These are phyloP conservation scores for Odontarrhena argentea DNA, from an alignment of 345 rosid genomes.

Conservation along the genomic window DNA sequence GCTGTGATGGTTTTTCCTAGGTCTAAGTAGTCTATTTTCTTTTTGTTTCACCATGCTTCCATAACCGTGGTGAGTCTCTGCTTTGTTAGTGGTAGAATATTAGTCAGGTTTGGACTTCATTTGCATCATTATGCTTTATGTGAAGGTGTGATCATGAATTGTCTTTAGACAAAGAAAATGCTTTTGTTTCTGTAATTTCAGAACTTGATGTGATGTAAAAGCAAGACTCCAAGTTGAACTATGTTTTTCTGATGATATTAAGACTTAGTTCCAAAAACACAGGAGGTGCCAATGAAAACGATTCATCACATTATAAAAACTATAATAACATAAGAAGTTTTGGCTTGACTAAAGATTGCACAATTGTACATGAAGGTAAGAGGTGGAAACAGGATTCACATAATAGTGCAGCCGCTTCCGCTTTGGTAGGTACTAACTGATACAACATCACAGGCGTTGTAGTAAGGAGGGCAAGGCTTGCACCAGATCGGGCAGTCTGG, in stretches of 20 bases:
- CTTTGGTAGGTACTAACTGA: constrained; percentile 22
- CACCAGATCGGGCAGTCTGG: not conserved
- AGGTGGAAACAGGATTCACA: constrained; percentile 29
- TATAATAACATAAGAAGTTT: not conserved
- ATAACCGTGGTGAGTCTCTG: constrained; percentile 8
- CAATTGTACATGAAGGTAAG: constrained; percentile 26
- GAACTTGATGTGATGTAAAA: constrained; percentile 19
- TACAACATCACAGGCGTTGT: constrained; percentile 15
- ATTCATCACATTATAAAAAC: constrained; percentile 10
- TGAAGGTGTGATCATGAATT: constrained; percentile 25
- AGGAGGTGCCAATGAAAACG: constrained; percentile 15
- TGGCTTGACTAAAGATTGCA: not conserved
- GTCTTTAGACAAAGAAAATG: constrained; percentile 11
- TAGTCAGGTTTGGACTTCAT: constrained; percentile 22
- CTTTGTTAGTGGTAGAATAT: constrained; percentile 14
- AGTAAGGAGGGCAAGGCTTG: constrained; percentile 27
- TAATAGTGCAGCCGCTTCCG: constrained; percentile 40
- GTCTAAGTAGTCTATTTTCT: constrained; percentile 25
- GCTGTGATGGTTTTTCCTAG: constrained; percentile 19
- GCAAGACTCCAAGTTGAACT: not conserved
- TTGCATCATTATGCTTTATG: constrained; percentile 18
- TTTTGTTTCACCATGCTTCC: constrained; percentile 6
- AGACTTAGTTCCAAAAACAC: constrained; percentile 2
- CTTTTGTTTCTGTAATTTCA: constrained; percentile 21
- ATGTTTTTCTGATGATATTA: constrained; percentile 17